These are phyloP conservation scores for Neurospora tetrasperma DNA, from an alignment of 495 filamentous ascomycete species.

Conservation along the genomic window DNA sequence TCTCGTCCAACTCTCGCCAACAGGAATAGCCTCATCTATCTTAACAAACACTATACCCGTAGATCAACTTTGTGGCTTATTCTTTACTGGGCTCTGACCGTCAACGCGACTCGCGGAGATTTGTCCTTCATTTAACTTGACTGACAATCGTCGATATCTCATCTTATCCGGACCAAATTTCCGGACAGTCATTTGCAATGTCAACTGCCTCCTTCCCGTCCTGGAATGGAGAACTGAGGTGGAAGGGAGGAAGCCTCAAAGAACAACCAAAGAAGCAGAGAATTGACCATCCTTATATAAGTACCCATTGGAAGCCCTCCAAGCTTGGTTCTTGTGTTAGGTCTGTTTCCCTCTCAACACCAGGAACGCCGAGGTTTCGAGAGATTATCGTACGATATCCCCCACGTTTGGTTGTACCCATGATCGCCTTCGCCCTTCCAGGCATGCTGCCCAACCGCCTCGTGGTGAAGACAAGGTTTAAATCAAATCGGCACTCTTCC, in stretches of 20 bases:
- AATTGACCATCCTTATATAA: neutral
- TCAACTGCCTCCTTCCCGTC: neutral
- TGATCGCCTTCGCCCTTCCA: conserved; percentile 11
- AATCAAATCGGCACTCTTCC: neutral
- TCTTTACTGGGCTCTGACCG: neutral
- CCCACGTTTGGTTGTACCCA: conserved; percentile 15
- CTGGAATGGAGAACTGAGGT: neutral
- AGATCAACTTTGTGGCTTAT: neutral
- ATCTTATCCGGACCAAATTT: neutral
- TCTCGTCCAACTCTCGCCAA: neutral
- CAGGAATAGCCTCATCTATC: neutral
- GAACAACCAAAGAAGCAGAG: neutral
- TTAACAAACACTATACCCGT: neutral
- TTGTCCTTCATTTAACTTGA: neutral
- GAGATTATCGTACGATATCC: conserved; percentile 21
- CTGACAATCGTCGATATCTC: neutral
- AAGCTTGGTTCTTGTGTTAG: neutral
- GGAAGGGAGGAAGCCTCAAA: neutral
- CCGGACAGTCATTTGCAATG: neutral
- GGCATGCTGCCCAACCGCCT: neutral
- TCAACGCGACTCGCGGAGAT: neutral
- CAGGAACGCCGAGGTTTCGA: neutral
- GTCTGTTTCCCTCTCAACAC: neutral
- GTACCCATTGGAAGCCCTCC: neutral
- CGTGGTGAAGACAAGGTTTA: neutral